phyloP scores from a whole-genome alignment of 2,329 filamentous ascomycete genomes.

The Botrytis porri region DNA sequence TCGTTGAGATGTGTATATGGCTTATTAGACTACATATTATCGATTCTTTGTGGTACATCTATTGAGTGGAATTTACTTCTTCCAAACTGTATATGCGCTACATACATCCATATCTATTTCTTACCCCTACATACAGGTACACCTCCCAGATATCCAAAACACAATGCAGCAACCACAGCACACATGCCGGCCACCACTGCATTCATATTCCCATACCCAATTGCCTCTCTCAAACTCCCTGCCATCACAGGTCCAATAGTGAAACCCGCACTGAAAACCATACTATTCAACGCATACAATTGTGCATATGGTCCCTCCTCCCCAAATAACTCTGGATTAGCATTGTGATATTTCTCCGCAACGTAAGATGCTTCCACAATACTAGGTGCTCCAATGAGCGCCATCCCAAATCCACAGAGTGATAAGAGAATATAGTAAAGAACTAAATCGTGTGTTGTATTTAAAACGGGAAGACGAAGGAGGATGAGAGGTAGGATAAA shows the following conservation, averaged over 20 bases:
- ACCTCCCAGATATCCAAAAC: conserved; percentile 29
- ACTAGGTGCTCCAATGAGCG: conserved; percentile 51
- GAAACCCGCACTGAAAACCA: conserved; percentile 59
- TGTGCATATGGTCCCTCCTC: conserved; percentile 60
- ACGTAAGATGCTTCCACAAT: conserved; percentile 57
- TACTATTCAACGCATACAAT: conserved; percentile 62
- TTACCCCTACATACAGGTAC: not conserved
- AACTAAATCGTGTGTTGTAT: conserved; percentile 42
- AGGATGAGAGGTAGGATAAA: conserved; percentile 36
- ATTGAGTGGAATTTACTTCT: not conserved
- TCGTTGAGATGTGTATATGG: not conserved
- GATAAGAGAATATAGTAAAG: conserved; percentile 47
- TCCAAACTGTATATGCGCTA: not conserved
- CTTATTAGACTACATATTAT: not conserved
- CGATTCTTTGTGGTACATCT: not conserved
- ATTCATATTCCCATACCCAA: conserved; percentile 57
- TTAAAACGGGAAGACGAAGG: conserved; percentile 43
- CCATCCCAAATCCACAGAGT: conserved; percentile 51
- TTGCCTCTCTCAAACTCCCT: conserved; percentile 48
- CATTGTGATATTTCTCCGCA: conserved; percentile 53
- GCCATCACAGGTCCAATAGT: conserved; percentile 58
- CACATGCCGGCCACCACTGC: conserved; percentile 30
- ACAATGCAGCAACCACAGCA: conserved; percentile 24
- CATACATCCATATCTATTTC: not conserved
- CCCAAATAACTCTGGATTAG: conserved; percentile 55